phyloP scores from a whole-genome alignment of 169 alveolate species.

The Hepatocystis sp. region DNA sequence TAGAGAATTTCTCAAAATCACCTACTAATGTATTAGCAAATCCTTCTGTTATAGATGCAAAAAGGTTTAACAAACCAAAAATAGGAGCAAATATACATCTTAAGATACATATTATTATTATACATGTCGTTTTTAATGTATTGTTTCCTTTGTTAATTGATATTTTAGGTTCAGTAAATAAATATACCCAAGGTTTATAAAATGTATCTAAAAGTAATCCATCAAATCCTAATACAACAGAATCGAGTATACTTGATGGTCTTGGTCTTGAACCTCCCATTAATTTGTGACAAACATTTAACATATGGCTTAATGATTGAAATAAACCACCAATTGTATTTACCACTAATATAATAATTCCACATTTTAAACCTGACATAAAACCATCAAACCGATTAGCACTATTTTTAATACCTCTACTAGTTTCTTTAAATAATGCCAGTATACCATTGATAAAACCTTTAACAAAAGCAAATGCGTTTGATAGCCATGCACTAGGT shows the following conservation, averaged over 20 bases:
- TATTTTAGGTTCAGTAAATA: constrained; percentile 82
- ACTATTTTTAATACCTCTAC: constrained; percentile 81
- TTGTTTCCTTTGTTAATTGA: constrained; percentile 80
- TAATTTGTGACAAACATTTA: constrained; percentile 90
- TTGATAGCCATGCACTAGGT: constrained; percentile 92
- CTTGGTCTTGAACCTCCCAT: constrained; percentile 91
- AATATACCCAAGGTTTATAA: constrained; percentile 91
- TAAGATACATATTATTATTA: constrained; percentile 73
- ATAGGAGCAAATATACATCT: constrained; percentile 89
- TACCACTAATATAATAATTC: constrained; percentile 88
- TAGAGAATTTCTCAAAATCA: constrained; percentile 92
- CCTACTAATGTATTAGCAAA: constrained; percentile 92
- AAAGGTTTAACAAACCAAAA: constrained; percentile 89
- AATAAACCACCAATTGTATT: constrained; percentile 92
- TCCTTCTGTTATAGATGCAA: constrained; percentile 92
- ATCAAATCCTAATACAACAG: constrained; percentile 90
- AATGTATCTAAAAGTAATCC: constrained; percentile 90
- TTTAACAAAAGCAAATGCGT: constrained; percentile 88
- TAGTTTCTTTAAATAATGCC: constrained; percentile 85
- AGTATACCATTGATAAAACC: constrained; percentile 89
- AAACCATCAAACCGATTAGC: constrained; percentile 88
- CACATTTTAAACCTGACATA: constrained; percentile 89
- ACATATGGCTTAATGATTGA: constrained; percentile 89
- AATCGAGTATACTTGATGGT: constrained; percentile 92
- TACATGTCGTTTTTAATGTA: constrained; percentile 48